Base-by-base conservation (phyloP, 1,284 basidiomycete genomes). In the Ganoderma multipileum region DNA sequence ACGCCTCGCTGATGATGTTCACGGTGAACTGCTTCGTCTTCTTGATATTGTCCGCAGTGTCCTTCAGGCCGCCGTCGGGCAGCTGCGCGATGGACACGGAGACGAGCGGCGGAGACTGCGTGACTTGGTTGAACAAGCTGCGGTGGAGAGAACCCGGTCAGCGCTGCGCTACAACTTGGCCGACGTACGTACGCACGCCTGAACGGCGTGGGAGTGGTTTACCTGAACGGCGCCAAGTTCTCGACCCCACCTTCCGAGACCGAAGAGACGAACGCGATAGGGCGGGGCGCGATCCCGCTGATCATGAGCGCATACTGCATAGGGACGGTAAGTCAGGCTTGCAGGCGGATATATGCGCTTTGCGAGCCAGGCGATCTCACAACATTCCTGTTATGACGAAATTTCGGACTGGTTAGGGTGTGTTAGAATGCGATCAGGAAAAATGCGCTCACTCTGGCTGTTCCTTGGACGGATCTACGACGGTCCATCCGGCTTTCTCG, bases 1-100 rank as follows among this genome's bases (percentile, higher is more conserved):
- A 92, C 0, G 89, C 81, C 77, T 94, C 92, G 71, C 89, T 91
- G 74, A 95, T 90, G 71, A 95, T 90, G 75, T 89, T 92, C 55
- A 92, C 88, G 7, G 89, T 89, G 77, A 95, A 95, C 76, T 91
- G 85, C 72, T 89, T 89, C 5, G 88, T 91, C 0, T 81, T 79
- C 59, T 87, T 81, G 72, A 95, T 91, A 75, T 95, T 95, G 67
- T 84, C 83, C 61, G 87, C 83, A 1, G 90, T 91, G 76, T 95
- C 91, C 80, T 91, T 90, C 55, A 83, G 79, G 36, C 81, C 80
- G n/a, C 79, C 77, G 20, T 77, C 76, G 11, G 83, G 80, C 61
- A 87, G 76, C 3, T 65, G 47, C n/a, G 78, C 23, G 55, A 90
- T 86, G 2, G 89, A 90, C 54, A 94, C 76, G 79, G 88, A 89